Conservation (phyloP, 169 alveolate species). For the Eimeria praecox region DNA sequence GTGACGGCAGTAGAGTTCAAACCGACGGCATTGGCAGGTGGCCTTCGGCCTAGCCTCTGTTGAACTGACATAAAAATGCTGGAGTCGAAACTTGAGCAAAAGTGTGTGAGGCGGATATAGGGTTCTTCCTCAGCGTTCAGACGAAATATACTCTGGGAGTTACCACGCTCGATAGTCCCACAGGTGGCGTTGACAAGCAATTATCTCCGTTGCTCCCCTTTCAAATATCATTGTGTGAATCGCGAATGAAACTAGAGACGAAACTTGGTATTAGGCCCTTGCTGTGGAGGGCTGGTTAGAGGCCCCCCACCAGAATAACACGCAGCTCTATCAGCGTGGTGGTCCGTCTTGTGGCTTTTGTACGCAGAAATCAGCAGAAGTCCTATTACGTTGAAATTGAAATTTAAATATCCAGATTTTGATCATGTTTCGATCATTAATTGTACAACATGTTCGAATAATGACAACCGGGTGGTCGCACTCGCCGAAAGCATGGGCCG, state of each 20-base stretch:
- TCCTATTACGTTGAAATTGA: neutral
- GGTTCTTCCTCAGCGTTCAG: neutral
- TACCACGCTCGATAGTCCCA: neutral
- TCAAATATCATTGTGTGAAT: neutral
- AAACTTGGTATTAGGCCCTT: neutral
- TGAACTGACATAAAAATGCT: neutral
- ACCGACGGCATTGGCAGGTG: neutral
- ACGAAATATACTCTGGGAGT: neutral
- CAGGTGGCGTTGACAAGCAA: neutral
- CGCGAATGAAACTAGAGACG: neutral
- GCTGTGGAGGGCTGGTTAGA: neutral
- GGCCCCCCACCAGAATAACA: slow-evolving; percentile 39
- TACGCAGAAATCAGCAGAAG: neutral
- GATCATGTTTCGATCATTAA: neutral
- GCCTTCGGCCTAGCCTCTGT: neutral
- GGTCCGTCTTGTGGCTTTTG: neutral
- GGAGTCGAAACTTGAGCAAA: neutral
- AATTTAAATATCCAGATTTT: neutral
- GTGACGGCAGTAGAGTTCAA: neutral
- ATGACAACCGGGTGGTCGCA: neutral
- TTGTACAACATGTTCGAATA: neutral
- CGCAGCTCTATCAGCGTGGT: neutral
- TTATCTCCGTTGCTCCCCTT: neutral
- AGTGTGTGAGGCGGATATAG: neutral
- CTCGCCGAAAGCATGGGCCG: neutral